Conservation (phyloP, 768 basidiomycete species). For the Tubosaeta sp. region DNA sequence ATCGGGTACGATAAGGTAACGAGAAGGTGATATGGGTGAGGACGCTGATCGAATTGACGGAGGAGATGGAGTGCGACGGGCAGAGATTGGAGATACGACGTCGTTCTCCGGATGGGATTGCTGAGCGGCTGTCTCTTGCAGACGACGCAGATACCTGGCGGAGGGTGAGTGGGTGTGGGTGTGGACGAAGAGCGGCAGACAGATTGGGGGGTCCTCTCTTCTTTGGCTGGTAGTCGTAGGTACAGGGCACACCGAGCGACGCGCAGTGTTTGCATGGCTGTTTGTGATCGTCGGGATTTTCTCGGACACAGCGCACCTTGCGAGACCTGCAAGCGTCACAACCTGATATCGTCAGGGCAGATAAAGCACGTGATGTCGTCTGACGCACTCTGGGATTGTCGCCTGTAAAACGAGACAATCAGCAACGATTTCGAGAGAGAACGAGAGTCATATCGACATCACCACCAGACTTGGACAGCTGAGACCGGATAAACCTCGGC, state of each 20-base stretch:
- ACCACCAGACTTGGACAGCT: conserved; percentile 14
- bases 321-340: conserved; percentile 85
- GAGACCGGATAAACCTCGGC: conserved; percentile 58
- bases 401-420: conserved; percentile 45
- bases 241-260: conserved; percentile 77
- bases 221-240: conserved; percentile 91
- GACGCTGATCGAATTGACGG: conserved; percentile 36
- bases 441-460: conserved; percentile 36
- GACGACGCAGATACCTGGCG: conserved; percentile 66
- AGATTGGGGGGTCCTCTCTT: conserved; percentile 91
- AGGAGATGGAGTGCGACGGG: conserved; percentile 37
- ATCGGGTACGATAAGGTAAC: conserved; percentile 69
- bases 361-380: conserved; percentile 20
- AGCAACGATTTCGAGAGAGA: conserved; percentile 29
- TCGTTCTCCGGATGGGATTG: conserved; percentile 28
- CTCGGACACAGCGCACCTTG: conserved; percentile 81
- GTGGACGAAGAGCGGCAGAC: conserved; percentile 39
- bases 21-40: conserved; percentile 54
- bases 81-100: conserved; percentile 43
- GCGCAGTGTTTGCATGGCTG: conserved; percentile 86
- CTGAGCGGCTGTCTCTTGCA: conserved; percentile 63
- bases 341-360: conserved; percentile 42
- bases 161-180: background rate
- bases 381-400: conserved; percentile 76
- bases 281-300: conserved; percentile 72